phyloP scores from a whole-genome alignment of 2,329 filamentous ascomycete species.

The Ophiobolus disseminans region DNA sequence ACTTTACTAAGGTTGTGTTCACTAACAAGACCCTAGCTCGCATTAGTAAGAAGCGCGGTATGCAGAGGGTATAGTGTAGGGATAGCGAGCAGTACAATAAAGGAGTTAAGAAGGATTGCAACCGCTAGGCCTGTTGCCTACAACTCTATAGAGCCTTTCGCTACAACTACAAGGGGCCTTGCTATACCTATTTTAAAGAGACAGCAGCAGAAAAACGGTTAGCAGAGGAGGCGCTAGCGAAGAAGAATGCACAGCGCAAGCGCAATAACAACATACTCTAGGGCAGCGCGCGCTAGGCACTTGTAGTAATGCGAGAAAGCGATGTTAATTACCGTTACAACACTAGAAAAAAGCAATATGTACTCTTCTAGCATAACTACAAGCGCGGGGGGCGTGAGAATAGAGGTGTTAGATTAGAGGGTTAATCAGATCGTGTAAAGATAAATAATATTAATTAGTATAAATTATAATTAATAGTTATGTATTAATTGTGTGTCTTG shows the following conservation, averaged over 20 bases:
- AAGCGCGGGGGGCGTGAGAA: background rate
- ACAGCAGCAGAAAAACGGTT: conserved; percentile 2
- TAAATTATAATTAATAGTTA: too few species aligned
- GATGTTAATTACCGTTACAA: background rate
- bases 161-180: conserved; percentile 6
- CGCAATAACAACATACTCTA: background rate
- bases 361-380: background rate
- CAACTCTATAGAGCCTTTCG: background rate
- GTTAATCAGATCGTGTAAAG: too few species aligned
- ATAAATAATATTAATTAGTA: too few species aligned
- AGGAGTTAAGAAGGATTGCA: background rate
- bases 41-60: background rate
- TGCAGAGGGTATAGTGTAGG: background rate
- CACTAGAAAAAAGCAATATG: conserved; percentile 1
- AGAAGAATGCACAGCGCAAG: background rate
- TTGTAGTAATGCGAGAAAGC: background rate
- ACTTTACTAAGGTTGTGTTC: background rate
- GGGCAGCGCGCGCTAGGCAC: background rate
- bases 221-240: background rate
- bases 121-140: background rate
- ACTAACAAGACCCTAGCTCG: background rate
- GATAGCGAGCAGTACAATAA: background rate
- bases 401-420: background rate
- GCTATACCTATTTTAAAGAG: background rate
- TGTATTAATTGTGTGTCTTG: too few species aligned